Conservation (phyloP, 331 rosid species). For the Phaseolus coccineus region DNA sequence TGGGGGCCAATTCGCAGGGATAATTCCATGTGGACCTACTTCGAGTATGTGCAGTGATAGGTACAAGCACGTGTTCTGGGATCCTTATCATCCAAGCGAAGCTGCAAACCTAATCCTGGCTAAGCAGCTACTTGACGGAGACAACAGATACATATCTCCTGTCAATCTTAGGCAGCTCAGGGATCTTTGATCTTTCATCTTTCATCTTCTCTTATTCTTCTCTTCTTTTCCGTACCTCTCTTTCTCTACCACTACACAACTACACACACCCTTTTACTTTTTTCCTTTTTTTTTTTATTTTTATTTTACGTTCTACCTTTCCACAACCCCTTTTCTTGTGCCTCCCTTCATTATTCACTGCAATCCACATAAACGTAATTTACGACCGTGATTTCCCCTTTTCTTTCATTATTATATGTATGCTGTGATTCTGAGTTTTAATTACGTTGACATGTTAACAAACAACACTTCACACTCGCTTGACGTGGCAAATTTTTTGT, state of each 20-base stretch:
- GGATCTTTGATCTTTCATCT: conserved; percentile 59
- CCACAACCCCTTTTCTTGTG: conserved; percentile 22
- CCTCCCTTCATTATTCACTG: conserved; percentile 10
- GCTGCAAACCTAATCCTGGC: conserved; percentile 83
- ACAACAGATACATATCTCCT: conserved; percentile 67
- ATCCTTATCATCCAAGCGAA: conserved; percentile 96
- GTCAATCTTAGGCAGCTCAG: conserved; percentile 82
- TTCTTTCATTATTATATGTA: not conserved
- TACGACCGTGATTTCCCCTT: not conserved
- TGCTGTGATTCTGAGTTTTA: not conserved
- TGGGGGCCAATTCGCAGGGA: conserved; percentile 94
- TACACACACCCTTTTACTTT: not conserved
- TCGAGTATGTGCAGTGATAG: conserved; percentile 81
- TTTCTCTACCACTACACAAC: not conserved
- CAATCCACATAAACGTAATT: conserved; percentile 19
- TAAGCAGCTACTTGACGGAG: conserved; percentile 83
- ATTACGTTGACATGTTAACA: conserved; percentile 13
- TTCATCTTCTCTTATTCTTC: conserved; percentile 9
- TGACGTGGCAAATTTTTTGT: conserved; percentile 21
- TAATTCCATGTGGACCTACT: conserved; percentile 89
- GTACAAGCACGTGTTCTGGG: conserved; percentile 86
- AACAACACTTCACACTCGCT: not conserved
- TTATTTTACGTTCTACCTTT: not conserved
- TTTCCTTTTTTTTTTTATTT: too few relatives aligned
- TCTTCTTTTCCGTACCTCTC: not conserved